These are phyloP conservation scores for Flaveria trinervia DNA, from an alignment of 129 eudicot species.

Conservation along the genomic window DNA sequence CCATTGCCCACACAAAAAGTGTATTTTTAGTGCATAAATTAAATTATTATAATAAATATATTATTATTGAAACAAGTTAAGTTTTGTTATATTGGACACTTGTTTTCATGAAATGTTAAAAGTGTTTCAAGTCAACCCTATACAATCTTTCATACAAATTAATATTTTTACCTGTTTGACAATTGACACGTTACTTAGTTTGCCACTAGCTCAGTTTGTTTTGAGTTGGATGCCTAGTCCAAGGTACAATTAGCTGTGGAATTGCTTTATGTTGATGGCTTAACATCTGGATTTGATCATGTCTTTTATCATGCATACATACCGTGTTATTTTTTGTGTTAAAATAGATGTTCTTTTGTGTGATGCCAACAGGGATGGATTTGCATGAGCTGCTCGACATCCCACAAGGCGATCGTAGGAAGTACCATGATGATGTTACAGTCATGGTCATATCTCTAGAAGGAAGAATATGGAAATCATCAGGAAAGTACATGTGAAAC, in stretches of 20 bases:
- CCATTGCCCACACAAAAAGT: no score
- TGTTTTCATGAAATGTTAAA: neutral
- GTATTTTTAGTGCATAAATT: no score
- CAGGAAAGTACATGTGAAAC: slow-evolving; percentile 75
- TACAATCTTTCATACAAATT: no score
- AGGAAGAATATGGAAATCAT: slow-evolving; percentile 90
- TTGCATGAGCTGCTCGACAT: slow-evolving; percentile 85
- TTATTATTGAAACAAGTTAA: neutral
- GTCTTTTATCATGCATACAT: slow-evolving; percentile 13
- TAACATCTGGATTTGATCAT: neutral
- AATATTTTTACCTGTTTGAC: no score
- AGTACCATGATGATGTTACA: slow-evolving; percentile 90
- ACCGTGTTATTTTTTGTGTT: neutral
- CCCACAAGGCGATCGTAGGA: slow-evolving; percentile 90
- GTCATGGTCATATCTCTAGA: slow-evolving; percentile 85
- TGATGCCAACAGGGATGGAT: slow-evolving; percentile 64
- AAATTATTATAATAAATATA: no score
- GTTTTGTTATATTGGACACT: neutral
- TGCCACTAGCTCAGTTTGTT: no score
- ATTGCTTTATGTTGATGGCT: neutral
- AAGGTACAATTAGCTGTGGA: neutral
- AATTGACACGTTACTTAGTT: no score
- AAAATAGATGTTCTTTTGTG: slow-evolving; percentile 6
- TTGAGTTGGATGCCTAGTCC: no score
- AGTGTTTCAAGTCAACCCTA: neutral